Percentiles rank a stretch among this genome's conserved stretches.
Conservation (phyloP, 352 stramenopile species). For the Pythium apleroticum region DNA sequence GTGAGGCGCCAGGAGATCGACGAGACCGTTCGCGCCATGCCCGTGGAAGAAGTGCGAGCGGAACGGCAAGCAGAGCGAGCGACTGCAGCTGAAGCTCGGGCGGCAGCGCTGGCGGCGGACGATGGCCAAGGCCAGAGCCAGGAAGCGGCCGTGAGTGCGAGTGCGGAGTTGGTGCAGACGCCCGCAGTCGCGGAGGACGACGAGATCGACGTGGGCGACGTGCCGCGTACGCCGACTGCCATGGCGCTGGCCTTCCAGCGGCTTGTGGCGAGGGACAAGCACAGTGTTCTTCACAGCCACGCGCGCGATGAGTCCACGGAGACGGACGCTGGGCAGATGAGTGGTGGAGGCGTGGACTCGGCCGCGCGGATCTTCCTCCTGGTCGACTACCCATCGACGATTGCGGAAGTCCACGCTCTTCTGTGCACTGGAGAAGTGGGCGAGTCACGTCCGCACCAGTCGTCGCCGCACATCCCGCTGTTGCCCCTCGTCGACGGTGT, state of each 20-base stretch:
- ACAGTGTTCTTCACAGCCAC: slow-evolving; percentile 25
- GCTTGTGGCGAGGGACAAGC: slow-evolving; percentile 45
- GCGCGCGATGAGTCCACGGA: background rate
- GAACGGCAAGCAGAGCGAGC: background rate
- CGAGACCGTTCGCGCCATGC: slow-evolving; percentile 22
- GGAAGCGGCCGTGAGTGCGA: background rate
- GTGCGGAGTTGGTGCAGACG: background rate
- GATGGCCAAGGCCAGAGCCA: background rate
- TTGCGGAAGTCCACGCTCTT: slow-evolving; percentile 47
- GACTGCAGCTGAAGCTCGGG: background rate
- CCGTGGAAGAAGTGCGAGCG: slow-evolving; percentile 15
- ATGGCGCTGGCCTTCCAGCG: slow-evolving; percentile 57
- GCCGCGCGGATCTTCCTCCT: slow-evolving; percentile 54
- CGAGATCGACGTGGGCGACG: slow-evolving; percentile 1
- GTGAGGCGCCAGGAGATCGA: slow-evolving; percentile 43
- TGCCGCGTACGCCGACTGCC: slow-evolving; percentile 10
- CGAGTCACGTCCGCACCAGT: slow-evolving; percentile 7
- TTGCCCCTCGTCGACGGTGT: slow-evolving; percentile 62
- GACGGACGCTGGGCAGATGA: background rate
- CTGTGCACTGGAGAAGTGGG: slow-evolving; percentile 41
- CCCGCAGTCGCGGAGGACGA: background rate
- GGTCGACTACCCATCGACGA: slow-evolving; percentile 51
- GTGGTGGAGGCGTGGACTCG: background rate
- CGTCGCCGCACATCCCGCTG: slow-evolving; percentile 30
- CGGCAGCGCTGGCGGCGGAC: background rate